phyloP scores from a whole-genome alignment of 768 basidiomycete species.

The Astraeus odoratus region DNA sequence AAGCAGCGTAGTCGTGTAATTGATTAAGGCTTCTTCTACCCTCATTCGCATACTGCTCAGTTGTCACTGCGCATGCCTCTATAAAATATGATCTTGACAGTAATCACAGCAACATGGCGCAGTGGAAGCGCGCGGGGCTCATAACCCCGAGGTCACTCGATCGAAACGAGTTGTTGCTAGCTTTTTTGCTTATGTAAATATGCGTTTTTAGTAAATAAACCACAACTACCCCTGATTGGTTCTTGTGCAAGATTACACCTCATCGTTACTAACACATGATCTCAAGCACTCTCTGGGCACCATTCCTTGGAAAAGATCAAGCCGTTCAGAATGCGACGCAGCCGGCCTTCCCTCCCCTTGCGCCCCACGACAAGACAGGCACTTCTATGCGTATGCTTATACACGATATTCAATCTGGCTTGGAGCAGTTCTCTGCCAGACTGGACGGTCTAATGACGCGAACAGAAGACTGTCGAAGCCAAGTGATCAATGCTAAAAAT shows the following conservation, averaged over 20 bases:
- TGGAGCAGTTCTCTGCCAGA: conserved; percentile 58
- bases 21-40: no score
- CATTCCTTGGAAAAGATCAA: conserved; percentile 42
- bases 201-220: not conserved
- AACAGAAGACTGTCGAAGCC: conserved; percentile 46
- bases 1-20: no score
- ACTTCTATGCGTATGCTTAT: conserved; percentile 68
- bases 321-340: conserved; percentile 17
- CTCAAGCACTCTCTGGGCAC: conserved; percentile 41
- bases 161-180: conserved; percentile 41
- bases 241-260: no score
- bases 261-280: conserved; percentile 3
- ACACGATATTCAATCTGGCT: conserved; percentile 65
- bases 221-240: no score
- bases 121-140: conserved; percentile 44
- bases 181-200: not conserved
- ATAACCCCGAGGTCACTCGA: conserved; percentile 45
- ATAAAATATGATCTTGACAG: not conserved
- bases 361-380: conserved; percentile 56
- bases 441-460: conserved; percentile 45
- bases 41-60: not conserved
- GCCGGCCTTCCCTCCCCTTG: conserved; percentile 28
- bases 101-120: conserved; percentile 36
- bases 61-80: not conserved
- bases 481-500: conserved; percentile 46